A percentile compares a stretch with the other conserved stretches of the same genome.
Evolutionary conservation across 805 yeast genomes (phyloP).

Genomic region (Saturnispora serradocipensis): DNA sequence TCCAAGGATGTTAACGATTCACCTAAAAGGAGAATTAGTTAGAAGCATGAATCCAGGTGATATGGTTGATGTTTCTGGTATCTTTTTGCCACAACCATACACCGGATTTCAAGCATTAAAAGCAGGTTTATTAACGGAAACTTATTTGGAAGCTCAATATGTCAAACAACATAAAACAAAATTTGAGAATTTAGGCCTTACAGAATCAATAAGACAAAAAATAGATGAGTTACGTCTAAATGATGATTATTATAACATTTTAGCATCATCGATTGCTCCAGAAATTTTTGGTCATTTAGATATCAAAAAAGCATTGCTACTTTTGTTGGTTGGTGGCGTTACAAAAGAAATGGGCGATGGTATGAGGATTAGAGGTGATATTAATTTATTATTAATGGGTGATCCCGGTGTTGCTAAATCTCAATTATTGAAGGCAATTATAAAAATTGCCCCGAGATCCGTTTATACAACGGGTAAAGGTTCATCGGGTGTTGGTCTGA

Average conservation of each 20-base stretch:
- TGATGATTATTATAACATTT: constrained; percentile 68
- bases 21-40: constrained; percentile 87
- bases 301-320: constrained; percentile 80
- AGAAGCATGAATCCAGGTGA: constrained; percentile 91
- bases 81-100: constrained; percentile 88
- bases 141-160: constrained; percentile 81
- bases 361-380: constrained; percentile 94
- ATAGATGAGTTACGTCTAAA: constrained; percentile 45
- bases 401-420: constrained; percentile 99
- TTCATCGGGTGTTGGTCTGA: constrained; percentile 96
- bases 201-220: constrained; percentile 44
- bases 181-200: constrained; percentile 56
- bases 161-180: constrained; percentile 84
- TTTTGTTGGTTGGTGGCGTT: constrained; percentile 89
- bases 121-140: constrained; percentile 92
- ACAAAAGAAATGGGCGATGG: constrained; percentile 95
- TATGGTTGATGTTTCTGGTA: constrained; percentile 85
- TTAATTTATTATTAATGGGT: constrained; percentile 93
- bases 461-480: constrained; percentile 98
- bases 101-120: constrained; percentile 88
- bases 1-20: constrained; percentile 78
- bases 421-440: constrained; percentile 82
- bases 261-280: constrained; percentile 91
- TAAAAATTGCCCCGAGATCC: constrained; percentile 91
- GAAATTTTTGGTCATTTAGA: constrained; percentile 93